These are phyloP conservation scores for Rhizoctonia solani DNA, from an alignment of 1,284 basidiomycete genomes.

Conservation along the genomic window DNA sequence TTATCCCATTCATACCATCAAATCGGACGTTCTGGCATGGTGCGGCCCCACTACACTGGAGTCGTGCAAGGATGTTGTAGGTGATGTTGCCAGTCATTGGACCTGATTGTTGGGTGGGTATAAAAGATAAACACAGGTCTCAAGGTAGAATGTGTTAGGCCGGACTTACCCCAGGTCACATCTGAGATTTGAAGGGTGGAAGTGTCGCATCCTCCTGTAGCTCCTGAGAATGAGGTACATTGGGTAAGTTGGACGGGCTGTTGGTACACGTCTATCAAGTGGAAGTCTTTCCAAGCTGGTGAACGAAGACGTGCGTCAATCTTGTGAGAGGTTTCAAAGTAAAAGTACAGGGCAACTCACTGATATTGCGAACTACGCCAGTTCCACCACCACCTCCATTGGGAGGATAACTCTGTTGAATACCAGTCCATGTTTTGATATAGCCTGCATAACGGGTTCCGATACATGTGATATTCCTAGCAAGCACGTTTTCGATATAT, in stretches of 20 bases:
- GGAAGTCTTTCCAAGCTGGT: constrained; percentile 46
- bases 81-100: constrained; percentile 42
- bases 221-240: constrained; percentile 46
- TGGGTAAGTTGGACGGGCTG: constrained; percentile 45
- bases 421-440: constrained; percentile 46
- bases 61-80: constrained; percentile 41
- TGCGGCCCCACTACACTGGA: constrained; percentile 46
- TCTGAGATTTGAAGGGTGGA: constrained; percentile 47
- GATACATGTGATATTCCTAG: constrained; percentile 41
- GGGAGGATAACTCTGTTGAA: constrained; percentile 45
- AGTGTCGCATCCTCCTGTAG: constrained; percentile 46
- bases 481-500: constrained; percentile 46
- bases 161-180: constrained; percentile 44
- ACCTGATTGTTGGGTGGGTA: too few relatives aligned
- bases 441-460: constrained; percentile 43
- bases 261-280: constrained; percentile 42
- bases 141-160: neutral
- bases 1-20: constrained; percentile 41
- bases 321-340: neutral
- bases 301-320: neutral
- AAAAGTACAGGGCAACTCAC: constrained; percentile 37
- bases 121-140: too few relatives aligned
- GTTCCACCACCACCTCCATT: constrained; percentile 47
- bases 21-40: constrained; percentile 44
- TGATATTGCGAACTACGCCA: constrained; percentile 43